These are phyloP conservation scores for Mayamaea pseudoterrestris DNA, from an alignment of 108 stramenopile genomes.

Conservation along the genomic window DNA sequence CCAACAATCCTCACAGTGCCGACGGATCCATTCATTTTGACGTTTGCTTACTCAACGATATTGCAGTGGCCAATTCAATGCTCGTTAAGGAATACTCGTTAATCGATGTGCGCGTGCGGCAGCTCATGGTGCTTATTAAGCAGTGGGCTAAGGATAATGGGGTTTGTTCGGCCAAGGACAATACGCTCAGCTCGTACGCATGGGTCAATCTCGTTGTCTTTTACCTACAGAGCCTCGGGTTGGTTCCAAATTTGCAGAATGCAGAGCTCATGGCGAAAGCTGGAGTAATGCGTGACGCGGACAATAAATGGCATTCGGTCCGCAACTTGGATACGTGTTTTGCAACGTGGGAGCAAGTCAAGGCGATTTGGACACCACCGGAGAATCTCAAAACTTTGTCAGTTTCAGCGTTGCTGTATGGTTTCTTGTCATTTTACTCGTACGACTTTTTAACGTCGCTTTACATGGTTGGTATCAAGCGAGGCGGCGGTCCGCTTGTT, in stretches of 20 bases:
- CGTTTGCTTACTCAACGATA: constrained; percentile 78
- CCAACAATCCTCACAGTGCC: constrained; percentile 45
- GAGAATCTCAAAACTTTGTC: constrained; percentile 11
- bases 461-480: constrained; percentile 43
- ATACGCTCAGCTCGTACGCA: constrained; percentile 50
- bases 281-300: constrained; percentile 23
- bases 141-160: constrained; percentile 45
- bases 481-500: constrained; percentile 16
- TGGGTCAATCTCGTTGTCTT: constrained; percentile 77
- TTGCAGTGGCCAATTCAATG: constrained; percentile 66
- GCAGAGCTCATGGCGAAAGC: constrained; percentile 27
- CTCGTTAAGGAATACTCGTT: constrained; percentile 68
- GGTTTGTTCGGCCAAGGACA: constrained; percentile 50
- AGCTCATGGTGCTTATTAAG: constrained; percentile 64
- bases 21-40: constrained; percentile 61
- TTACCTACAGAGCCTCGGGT: constrained; percentile 62
- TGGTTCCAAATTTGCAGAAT: constrained; percentile 59
- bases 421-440: constrained; percentile 67
- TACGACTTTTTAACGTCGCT: constrained; percentile 37
- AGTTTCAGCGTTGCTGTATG: constrained; percentile 38
- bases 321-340: constrained; percentile 49
- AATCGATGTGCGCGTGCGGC: constrained; percentile 39
- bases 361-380: constrained; percentile 28
- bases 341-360: constrained; percentile 29
- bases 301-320: constrained; percentile 50